These are phyloP conservation scores for Taphrina communis DNA, from an alignment of 1,139 yeast genomes.

Conservation along the genomic window DNA sequence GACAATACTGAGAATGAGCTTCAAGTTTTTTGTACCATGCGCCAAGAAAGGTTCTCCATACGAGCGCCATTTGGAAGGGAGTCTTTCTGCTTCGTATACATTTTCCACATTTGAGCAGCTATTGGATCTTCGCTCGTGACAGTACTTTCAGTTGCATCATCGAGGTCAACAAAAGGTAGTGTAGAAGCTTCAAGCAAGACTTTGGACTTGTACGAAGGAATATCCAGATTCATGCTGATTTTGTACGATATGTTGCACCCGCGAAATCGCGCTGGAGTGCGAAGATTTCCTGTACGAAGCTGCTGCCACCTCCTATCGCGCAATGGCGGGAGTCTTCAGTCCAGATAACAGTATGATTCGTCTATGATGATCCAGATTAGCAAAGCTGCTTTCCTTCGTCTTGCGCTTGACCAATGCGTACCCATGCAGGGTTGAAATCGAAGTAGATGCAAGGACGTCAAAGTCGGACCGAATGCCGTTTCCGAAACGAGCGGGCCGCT, in stretches of 20 bases:
- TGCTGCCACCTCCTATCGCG: neutral
- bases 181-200: constrained; percentile 25
- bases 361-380: neutral
- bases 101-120: constrained; percentile 64
- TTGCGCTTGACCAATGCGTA: neutral
- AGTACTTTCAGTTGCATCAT: neutral
- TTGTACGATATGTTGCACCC: neutral
- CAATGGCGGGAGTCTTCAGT: neutral
- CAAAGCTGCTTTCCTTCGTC: neutral
- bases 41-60: constrained; percentile 84
- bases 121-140: constrained; percentile 42
- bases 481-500: constrained; percentile 8
- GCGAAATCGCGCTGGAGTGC: constrained; percentile 1
- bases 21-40: constrained; percentile 55
- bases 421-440: too few relatives aligned
- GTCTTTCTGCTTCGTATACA: constrained; percentile 78
- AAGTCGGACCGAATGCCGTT: constrained; percentile 5
- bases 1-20: neutral
- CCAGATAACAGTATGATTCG: neutral
- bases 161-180: constrained; percentile 21
- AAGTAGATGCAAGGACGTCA: neutral
- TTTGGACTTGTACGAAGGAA: constrained; percentile 23
- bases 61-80: constrained; percentile 75
- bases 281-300: neutral
- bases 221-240: constrained; percentile 19